These are phyloP conservation scores for Auricularia cornea DNA, from an alignment of 768 basidiomycete species.

Conservation along the genomic window DNA sequence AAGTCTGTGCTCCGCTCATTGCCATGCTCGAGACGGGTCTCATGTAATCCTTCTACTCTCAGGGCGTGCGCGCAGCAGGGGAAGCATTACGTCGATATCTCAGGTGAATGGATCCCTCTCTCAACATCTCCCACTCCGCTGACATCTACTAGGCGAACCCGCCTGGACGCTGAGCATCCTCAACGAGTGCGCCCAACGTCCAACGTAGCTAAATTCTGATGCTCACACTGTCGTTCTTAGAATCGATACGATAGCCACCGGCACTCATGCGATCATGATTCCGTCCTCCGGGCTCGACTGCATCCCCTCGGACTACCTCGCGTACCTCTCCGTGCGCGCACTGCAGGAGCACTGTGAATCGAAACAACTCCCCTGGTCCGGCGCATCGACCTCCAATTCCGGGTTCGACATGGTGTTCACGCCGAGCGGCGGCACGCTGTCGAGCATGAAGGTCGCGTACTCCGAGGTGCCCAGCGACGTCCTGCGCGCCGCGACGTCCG, in stretches of 20 bases:
- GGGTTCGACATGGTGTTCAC: conserved; percentile 49
- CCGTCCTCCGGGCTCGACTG: conserved; percentile 76
- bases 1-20: conserved; percentile 29
- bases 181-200: conserved; percentile 31
- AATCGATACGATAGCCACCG: conserved; percentile 62
- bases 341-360: conserved; percentile 38
- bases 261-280: conserved; percentile 66
- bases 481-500: conserved; percentile 20
- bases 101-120: conserved; percentile 23
- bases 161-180: conserved; percentile 61
- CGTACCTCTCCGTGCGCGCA: conserved; percentile 60
- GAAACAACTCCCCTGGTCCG: conserved; percentile 18
- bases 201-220: too few species aligned
- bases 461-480: conserved; percentile 24
- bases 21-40: neutral
- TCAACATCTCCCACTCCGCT: neutral
- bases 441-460: conserved; percentile 6
- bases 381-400: conserved; percentile 15
- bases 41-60: neutral
- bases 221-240: too few species aligned
- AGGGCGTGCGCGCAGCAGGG: conserved; percentile 68
- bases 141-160: conserved; percentile 37
- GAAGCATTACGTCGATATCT: conserved; percentile 80
- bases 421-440: conserved; percentile 57
- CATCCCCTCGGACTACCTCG: conserved; percentile 62